These are phyloP conservation scores for Tetrastigma voinierianum DNA, from an alignment of 164 flowering plant species.

Conservation along the genomic window DNA sequence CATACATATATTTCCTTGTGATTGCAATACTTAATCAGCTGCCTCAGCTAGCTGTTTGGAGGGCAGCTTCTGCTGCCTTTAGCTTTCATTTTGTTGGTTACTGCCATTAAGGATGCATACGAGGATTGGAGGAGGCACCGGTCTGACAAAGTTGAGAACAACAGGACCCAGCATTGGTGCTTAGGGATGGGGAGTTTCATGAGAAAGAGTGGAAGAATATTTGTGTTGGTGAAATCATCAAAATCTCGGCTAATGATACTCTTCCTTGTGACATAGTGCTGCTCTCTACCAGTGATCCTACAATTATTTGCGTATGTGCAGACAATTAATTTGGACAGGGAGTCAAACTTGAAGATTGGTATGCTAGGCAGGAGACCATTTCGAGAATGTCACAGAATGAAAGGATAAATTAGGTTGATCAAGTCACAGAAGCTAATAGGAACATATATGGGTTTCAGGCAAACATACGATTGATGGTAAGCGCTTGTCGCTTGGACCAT, in stretches of 20 bases:
- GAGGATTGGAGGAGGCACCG: slow-evolving; percentile 90
- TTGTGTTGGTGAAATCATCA: slow-evolving; percentile 78
- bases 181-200: slow-evolving; percentile 51
- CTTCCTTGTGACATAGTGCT: slow-evolving; percentile 93
- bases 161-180: slow-evolving; percentile 58
- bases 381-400: slow-evolving; percentile 52
- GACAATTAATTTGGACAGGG: slow-evolving; percentile 94
- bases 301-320: slow-evolving; percentile 93
- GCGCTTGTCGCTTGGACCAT: slow-evolving; percentile 83
- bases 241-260: slow-evolving; percentile 62
- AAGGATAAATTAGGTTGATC: slow-evolving; percentile 59
- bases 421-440: slow-evolving; percentile 87
- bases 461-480: slow-evolving; percentile 83
- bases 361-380: slow-evolving; percentile 95
- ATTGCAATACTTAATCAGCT: slow-evolving; percentile 94
- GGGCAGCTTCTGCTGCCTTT: slow-evolving; percentile 80
- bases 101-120: slow-evolving; percentile 91
- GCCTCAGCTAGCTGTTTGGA: slow-evolving; percentile 92
- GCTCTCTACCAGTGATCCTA: slow-evolving; percentile 85
- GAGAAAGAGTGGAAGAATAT: slow-evolving; percentile 81
- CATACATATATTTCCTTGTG: slow-evolving; percentile 88
- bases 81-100: slow-evolving; percentile 76
- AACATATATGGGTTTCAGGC: slow-evolving; percentile 95
- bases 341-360: slow-evolving; percentile 95
- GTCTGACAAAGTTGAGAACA: slow-evolving; percentile 83